A percentile compares a stretch with the other conserved stretches of the same genome.
phyloP scores from a whole-genome alignment of 2,329 filamentous ascomycete species.

The Alternaria arborescens region DNA sequence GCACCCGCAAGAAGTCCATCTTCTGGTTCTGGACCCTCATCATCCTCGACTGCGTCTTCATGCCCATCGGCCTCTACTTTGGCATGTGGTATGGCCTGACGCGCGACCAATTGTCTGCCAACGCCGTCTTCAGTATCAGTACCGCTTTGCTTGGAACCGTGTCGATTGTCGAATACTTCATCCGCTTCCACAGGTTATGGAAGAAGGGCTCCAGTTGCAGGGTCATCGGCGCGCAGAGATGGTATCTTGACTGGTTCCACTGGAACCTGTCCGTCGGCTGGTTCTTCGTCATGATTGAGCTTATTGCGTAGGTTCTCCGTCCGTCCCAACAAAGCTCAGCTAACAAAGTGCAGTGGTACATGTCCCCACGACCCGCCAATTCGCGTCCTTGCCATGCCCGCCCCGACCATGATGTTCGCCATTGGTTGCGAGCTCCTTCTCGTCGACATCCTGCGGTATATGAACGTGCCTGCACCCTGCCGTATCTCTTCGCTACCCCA shows the following conservation, averaged over 20 bases:
- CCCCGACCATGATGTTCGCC: conserved; percentile 61
- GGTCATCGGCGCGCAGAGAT: conserved; percentile 58
- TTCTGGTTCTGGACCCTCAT: conserved; percentile 68
- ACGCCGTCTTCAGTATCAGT: conserved; percentile 63
- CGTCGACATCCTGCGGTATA: conserved; percentile 59
- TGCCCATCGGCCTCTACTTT: conserved; percentile 69
- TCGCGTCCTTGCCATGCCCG: conserved; percentile 63
- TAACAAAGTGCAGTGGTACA: conserved; percentile 51
- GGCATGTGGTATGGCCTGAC: conserved; percentile 66
- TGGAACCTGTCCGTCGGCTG: conserved; percentile 65
- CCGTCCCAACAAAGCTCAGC: not conserved
- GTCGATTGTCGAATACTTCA: conserved; percentile 63
- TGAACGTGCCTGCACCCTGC: conserved; percentile 57
- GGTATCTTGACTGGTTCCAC: conserved; percentile 64
- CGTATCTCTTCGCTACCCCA: conserved; percentile 63
- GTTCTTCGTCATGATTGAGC: conserved; percentile 65
- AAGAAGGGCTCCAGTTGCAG: conserved; percentile 62
- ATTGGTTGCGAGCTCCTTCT: conserved; percentile 62
- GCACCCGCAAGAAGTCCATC: conserved; percentile 63
- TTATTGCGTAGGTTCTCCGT: conserved; percentile 57
- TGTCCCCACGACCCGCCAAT: conserved; percentile 59
- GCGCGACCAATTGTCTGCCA: conserved; percentile 55
- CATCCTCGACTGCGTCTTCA: conserved; percentile 65
- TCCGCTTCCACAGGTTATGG: conserved; percentile 60
- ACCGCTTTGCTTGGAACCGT: conserved; percentile 62